Base-by-base conservation (phyloP, 805 yeast species). In the Cyberlindnera suaveolens region DNA sequence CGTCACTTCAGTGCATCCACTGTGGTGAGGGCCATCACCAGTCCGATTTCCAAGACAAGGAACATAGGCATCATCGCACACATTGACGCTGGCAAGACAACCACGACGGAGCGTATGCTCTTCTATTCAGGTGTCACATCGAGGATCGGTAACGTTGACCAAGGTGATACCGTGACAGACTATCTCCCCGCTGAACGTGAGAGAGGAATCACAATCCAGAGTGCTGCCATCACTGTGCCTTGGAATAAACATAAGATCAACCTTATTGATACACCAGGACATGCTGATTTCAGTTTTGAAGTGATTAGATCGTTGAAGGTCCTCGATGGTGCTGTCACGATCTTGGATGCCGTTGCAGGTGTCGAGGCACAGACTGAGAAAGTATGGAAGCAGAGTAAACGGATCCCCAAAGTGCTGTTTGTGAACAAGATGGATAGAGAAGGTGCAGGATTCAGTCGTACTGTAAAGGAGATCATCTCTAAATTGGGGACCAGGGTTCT, bases 61-160 rank as follows among this genome's bases (percentile, higher is more conserved):
- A 91, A 93, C 63, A 86, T 93, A 30, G 99, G 99, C 2, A 88
- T 93, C 53, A 89, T 93, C 34, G 99, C 99, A n/a, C 99, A 93
- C 61, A 93, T 93, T 42, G 99, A 93, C 68, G 99, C 99, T 3
- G 99, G 99, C 0, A 93, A 93, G 63, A 93, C 99, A 4, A 93
- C 99, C 2, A 90, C 99, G 1, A 91, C 99, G 0, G 99, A 93
- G 61, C 70, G 98, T 37, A 85, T 93, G 88, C 76, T 93, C n/a
- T 91, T 75, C 58, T 90, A 85, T 60, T 74, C 90, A 42, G 98
- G 98, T 0, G 72, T 82, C 45, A 91, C 85, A 1, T 69, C 71
- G 23, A 62, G 88, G 19, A 82, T 93, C 4, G 99, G 99, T 1
- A 81, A 93, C 56, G 99, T 93, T 5, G 98, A 93, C 55, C 85